A percentile compares a stretch with the other conserved stretches of the same genome.
Conservation (phyloP, 2,329 filamentous ascomycete genomes). For the Ophiostoma tasmaniense region DNA sequence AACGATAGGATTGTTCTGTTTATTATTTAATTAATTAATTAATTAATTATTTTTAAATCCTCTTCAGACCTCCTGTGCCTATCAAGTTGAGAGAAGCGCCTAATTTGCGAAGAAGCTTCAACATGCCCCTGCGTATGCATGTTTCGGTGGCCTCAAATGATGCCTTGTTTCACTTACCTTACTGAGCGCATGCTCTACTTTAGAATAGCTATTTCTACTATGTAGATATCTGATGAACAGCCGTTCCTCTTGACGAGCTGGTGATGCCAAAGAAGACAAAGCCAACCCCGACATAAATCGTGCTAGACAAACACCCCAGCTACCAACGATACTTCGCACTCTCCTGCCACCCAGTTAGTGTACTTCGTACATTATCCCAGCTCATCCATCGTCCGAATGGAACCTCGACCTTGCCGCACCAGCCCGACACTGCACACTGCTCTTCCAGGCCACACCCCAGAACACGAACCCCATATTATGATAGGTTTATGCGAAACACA, state of each 20-base stretch:
- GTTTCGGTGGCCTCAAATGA: neutral
- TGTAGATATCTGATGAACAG: too few species aligned
- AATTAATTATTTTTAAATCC: too few species aligned
- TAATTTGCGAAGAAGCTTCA: neutral
- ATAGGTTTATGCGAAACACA: neutral
- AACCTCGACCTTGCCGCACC: neutral
- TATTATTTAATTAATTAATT: too few species aligned
- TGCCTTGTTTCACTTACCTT: neutral
- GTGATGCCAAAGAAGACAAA: neutral
- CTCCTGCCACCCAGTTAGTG: too few species aligned
- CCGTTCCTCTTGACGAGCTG: neutral
- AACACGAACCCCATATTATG: neutral
- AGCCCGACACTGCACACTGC: neutral
- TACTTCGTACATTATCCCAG: too few species aligned
- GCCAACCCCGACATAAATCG: neutral
- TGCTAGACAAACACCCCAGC: neutral
- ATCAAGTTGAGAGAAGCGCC: neutral
- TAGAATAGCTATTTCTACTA: neutral
- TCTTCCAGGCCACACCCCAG: neutral
- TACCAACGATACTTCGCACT: neutral
- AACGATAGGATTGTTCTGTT: neutral
- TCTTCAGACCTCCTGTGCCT: too few species aligned
- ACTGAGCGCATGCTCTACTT: neutral
- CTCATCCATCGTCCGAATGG: neutral
- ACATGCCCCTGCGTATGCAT: neutral